phyloP scores from a whole-genome alignment of 495 filamentous ascomycete genomes.

The Aspergillus incahuasiensis region DNA sequence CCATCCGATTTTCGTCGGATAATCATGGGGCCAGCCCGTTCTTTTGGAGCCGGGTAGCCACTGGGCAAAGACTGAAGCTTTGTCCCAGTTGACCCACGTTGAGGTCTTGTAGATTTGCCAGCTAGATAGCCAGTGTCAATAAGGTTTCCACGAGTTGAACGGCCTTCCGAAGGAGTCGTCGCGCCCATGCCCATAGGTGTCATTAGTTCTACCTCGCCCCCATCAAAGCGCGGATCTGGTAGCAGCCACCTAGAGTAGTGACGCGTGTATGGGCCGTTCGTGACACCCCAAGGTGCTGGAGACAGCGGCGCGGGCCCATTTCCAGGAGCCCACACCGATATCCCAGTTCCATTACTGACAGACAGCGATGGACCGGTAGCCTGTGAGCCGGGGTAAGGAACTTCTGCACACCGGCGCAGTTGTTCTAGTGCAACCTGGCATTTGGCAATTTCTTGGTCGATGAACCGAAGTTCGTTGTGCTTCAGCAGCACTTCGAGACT shows the following conservation, averaged over 20 bases:
- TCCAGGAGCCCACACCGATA: slow-evolving; percentile 55
- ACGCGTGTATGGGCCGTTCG: slow-evolving; percentile 84
- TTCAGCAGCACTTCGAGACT: slow-evolving; percentile 89
- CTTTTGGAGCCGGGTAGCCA: slow-evolving; percentile 66
- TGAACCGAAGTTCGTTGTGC: slow-evolving; percentile 87
- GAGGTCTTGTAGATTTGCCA: slow-evolving; percentile 55
- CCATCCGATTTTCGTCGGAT: slow-evolving; percentile 58
- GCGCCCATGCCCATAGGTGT: slow-evolving; percentile 25
- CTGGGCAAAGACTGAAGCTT: slow-evolving; percentile 69
- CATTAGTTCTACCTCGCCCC: slow-evolving; percentile 43
- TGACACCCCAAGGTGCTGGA: slow-evolving; percentile 80
- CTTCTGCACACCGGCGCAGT: slow-evolving; percentile 82
- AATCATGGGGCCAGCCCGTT: slow-evolving; percentile 57
- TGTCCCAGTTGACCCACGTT: slow-evolving; percentile 52
- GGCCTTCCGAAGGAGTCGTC: slow-evolving; percentile 49
- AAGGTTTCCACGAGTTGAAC: slow-evolving; percentile 69
- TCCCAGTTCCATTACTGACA: slow-evolving; percentile 66
- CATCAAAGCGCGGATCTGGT: slow-evolving; percentile 82
- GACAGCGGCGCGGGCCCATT: slow-evolving; percentile 55
- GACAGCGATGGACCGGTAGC: slow-evolving; percentile 56
- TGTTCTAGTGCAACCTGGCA: slow-evolving; percentile 95
- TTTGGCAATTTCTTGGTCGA: slow-evolving; percentile 94
- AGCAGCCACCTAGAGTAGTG: slow-evolving; percentile 95
- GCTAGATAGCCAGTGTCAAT: slow-evolving; percentile 50
- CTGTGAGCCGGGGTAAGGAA: slow-evolving; percentile 75